Evolutionary conservation across 1,284 basidiomycete species (phyloP).

Genomic region (Tranzscheliella williamsii): DNA sequence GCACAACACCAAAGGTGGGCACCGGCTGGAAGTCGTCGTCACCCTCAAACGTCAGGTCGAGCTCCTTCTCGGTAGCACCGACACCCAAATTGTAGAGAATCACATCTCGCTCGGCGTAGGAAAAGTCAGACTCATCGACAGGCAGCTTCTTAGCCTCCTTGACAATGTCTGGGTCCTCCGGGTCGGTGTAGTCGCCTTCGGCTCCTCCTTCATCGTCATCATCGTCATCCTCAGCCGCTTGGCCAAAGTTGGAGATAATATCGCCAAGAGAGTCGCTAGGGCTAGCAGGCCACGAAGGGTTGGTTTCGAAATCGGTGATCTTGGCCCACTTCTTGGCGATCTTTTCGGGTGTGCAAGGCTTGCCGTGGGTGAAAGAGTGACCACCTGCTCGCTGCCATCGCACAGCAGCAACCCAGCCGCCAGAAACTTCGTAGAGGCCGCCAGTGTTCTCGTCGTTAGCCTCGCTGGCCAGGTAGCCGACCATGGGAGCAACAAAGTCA

Average conservation of each 20-base stretch:
- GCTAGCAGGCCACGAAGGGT: slow-evolving; percentile 54
- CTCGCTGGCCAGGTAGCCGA: slow-evolving; percentile 86
- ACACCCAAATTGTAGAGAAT: slow-evolving; percentile 95
- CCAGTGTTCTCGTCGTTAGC: slow-evolving; percentile 76
- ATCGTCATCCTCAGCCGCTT: slow-evolving; percentile 43
- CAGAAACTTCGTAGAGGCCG: slow-evolving; percentile 82
- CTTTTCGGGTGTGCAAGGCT: slow-evolving; percentile 51
- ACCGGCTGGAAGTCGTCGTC: slow-evolving; percentile 82
- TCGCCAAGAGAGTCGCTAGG: slow-evolving; percentile 55
- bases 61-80: slow-evolving; percentile 89
- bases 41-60: slow-evolving; percentile 88
- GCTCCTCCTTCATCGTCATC: slow-evolving; percentile 45
- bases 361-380: slow-evolving; percentile 58
- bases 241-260: slow-evolving; percentile 56
- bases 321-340: slow-evolving; percentile 53
- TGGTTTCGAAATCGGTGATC: slow-evolving; percentile 58
- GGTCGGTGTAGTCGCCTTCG: slow-evolving; percentile 69
- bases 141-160: slow-evolving; percentile 75
- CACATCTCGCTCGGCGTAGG: slow-evolving; percentile 84
- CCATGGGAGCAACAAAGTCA: slow-evolving; percentile 85
- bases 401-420: slow-evolving; percentile 88
- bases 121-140: slow-evolving; percentile 54
- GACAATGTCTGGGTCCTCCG: slow-evolving; percentile 83
- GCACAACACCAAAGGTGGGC: slow-evolving; percentile 93
- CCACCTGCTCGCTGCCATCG: slow-evolving; percentile 92